Evolutionary conservation across 148 eudicot species (phyloP).

Genomic region (Chenopodium quinoa): DNA sequence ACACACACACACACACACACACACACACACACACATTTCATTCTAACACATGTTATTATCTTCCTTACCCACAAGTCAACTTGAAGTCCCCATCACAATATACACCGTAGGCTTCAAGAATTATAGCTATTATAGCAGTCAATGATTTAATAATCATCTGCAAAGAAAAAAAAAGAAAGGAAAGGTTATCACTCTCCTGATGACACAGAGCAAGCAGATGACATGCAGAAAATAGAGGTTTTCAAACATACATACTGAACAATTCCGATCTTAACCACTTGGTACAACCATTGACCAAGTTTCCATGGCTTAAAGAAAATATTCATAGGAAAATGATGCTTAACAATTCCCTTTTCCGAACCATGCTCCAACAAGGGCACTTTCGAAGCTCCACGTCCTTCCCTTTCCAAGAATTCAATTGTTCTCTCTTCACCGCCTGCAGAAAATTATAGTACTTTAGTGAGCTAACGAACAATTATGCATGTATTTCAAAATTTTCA

Average conservation of each 20-base stretch:
- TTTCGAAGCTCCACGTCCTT: constrained; percentile 71
- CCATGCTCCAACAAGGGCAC: constrained; percentile 72
- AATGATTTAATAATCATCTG: constrained; percentile 98
- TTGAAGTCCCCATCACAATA: constrained; percentile 99
- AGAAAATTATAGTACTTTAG: constrained; percentile 17
- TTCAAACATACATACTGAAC: constrained; percentile 90
- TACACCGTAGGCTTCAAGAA: constrained; percentile 82
- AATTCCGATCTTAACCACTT: constrained; percentile 91
- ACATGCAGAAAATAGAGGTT: constrained; percentile 19
- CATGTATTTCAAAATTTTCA: too few relatives aligned
- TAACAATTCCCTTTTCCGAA: constrained; percentile 67
- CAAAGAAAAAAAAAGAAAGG: constrained; percentile 10
- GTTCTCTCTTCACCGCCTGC: constrained; percentile 93
- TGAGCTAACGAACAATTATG: not conserved
- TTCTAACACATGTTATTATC: not conserved
- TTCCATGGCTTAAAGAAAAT: constrained; percentile 82
- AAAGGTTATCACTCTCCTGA: constrained; percentile 12
- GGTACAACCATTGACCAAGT: constrained; percentile 82
- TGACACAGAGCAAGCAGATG: constrained; percentile 14
- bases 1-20: too few relatives aligned
- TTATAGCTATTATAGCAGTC: constrained; percentile 78
- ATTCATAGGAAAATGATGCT: constrained; percentile 92
- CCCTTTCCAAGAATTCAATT: constrained; percentile 85
- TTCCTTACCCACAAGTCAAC: constrained; percentile 78
- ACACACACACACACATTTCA: not conserved